Evolutionary conservation across 2,329 filamentous ascomycete genomes (phyloP).

Genomic region (Fusarium falciforme): DNA sequence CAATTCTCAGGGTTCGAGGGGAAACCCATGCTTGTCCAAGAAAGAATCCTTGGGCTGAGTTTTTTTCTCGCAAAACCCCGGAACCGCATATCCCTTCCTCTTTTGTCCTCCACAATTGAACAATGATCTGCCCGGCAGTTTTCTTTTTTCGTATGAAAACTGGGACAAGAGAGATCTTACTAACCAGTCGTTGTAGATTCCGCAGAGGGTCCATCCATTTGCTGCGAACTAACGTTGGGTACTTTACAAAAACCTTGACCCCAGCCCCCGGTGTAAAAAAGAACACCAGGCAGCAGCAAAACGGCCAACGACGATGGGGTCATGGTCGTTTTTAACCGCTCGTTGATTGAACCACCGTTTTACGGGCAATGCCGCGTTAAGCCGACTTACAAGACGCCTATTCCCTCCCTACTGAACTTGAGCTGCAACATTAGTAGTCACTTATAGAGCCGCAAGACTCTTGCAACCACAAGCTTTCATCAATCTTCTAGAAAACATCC

Average conservation of each 20-base stretch:
- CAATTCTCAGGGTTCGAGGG: not conserved
- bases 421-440: not conserved
- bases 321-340: no score
- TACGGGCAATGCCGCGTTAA: not conserved
- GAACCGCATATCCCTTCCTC: conserved; percentile 18
- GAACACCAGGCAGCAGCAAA: conserved; percentile 35
- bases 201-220: not conserved
- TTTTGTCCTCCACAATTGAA: not conserved
- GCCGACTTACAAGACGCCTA: not conserved
- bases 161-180: not conserved
- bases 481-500: not conserved
- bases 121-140: not conserved
- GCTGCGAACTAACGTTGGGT: no score
- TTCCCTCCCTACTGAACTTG: not conserved
- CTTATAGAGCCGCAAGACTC: not conserved
- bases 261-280: no score
- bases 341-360: not conserved
- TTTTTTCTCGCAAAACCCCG: not conserved
- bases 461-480: not conserved
- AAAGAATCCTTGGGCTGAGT: not conserved
- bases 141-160: not conserved
- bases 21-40: not conserved
- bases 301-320: not conserved
- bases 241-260: no score
- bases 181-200: not conserved